Base-by-base conservation (phyloP, 2,329 filamentous ascomycete species). In the Herpotrichia juniperi region DNA sequence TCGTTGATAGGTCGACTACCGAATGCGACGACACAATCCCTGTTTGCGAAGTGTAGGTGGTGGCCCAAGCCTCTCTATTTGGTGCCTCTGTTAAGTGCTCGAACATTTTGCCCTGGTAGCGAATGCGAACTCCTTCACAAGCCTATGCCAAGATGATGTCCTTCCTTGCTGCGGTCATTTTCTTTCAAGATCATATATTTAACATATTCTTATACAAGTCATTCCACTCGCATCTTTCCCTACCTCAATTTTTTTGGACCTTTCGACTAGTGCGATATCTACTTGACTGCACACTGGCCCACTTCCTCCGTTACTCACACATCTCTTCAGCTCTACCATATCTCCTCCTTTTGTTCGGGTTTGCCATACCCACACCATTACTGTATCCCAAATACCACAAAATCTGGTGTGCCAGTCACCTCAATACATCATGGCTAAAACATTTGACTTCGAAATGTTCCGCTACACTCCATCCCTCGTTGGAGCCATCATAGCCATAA, bases 371-470 rank as follows among this genome's bases (percentile, higher is more conserved):
- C 6, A 31, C 16, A n/a, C 21, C 16, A n/a, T 35, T 39, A 22
- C 26, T 26, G 17, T 25, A 24, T 35, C 30, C 26, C 8, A 21
- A 19, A 2, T 31, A 14, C 12, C n/a, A 11, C 19, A 26, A 31
- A 19, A 8, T 40, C 34, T 25, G 40, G 25, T 43, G 11, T 43
- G 7, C 12, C 16, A 31, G 9, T 9, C 10, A n/a, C 25, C 7
- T 22, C 16, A 19, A 9, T 5, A 9, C 44, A 50, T 17, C 31
- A 66, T 64, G 59, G 62, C 61, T 2, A 67, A 67, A 35, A 66
- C 61, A 21, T 70, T 69, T 44, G 68, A 71, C 48, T 73, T 66
- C 62, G 57, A 64, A 39, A 71, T 71, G 66, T 73, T 67, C 50
- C 64, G 66, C 25, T 73, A 73, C 46, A 43, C 57, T 0, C 69